Percentiles rank a stretch among this genome's conserved stretches.
phyloP scores from a whole-genome alignment of 768 basidiomycete genomes.

The Trametes meyenii region DNA sequence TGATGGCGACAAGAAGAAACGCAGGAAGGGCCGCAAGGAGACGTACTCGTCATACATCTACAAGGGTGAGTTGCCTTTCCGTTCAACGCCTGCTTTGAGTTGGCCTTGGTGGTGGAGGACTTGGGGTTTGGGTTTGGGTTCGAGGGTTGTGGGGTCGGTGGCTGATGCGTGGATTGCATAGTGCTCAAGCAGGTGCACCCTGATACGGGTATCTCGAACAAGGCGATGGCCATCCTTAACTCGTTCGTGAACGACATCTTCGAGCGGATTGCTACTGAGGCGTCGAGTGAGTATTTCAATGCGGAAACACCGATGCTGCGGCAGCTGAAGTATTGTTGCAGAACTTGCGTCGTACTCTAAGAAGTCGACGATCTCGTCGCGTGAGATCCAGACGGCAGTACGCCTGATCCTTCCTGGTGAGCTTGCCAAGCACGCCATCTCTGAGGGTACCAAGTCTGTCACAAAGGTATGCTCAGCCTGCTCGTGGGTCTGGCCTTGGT shows the following conservation, averaged over 20 bases:
- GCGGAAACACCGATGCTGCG: not conserved
- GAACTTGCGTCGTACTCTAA: constrained; percentile 98
- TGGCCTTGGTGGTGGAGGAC: not conserved
- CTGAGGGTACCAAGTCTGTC: constrained; percentile 84
- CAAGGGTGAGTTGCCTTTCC: constrained; percentile 59
- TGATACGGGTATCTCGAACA: constrained; percentile 98
- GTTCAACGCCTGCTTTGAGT: too few relatives aligned
- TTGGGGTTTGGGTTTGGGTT: constrained; percentile 8
- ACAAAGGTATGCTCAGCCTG: constrained; percentile 48
- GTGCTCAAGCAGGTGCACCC: constrained; percentile 98
- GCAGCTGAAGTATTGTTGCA: constrained; percentile 32
- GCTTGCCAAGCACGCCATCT: constrained; percentile 98
- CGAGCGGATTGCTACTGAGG: constrained; percentile 88
- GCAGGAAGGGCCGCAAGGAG: constrained; percentile 87
- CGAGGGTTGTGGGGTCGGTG: not conserved
- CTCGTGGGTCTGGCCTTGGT: too few relatives aligned
- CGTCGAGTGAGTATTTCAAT: constrained; percentile 66
- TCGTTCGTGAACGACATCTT: constrained; percentile 95
- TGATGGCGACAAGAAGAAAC: constrained; percentile 74
- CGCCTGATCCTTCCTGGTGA: constrained; percentile 96
- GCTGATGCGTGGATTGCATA: constrained; percentile 31
- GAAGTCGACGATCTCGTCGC: constrained; percentile 98
- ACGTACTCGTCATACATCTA: constrained; percentile 95
- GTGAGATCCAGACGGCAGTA: constrained; percentile 97
- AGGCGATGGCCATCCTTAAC: constrained; percentile 91